A percentile compares a stretch with the other conserved stretches of the same genome.
phyloP scores from a whole-genome alignment of 2,329 filamentous ascomycete genomes.

The Podosphaera xanthii region DNA sequence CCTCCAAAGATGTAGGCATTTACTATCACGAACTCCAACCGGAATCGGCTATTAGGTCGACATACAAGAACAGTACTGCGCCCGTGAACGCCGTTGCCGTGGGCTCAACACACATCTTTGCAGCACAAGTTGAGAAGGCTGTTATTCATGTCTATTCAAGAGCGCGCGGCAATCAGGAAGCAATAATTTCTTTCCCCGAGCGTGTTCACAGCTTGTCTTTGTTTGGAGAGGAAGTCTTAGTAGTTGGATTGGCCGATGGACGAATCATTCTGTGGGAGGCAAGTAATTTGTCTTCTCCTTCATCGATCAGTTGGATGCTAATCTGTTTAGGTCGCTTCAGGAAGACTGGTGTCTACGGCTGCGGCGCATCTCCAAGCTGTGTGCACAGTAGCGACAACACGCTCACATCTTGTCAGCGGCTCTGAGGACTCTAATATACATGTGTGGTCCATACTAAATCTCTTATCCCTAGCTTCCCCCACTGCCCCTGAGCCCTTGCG shows the following conservation, averaged over 20 bases:
- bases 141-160: slow-evolving; percentile 83
- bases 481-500: slow-evolving; percentile 45
- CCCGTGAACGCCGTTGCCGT: slow-evolving; percentile 57
- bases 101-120: slow-evolving; percentile 65
- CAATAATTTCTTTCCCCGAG: slow-evolving; percentile 70
- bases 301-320: slow-evolving; percentile 3
- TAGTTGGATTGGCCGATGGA: slow-evolving; percentile 66
- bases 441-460: slow-evolving; percentile 63
- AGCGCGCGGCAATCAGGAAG: slow-evolving; percentile 66
- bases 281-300: slow-evolving; percentile 10
- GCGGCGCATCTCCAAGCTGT: slow-evolving; percentile 63
- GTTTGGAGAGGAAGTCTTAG: slow-evolving; percentile 43
- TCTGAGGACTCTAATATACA: slow-evolving; percentile 77
- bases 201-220: slow-evolving; percentile 58
- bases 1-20: slow-evolving; percentile 63
- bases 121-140: slow-evolving; percentile 76
- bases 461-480: slow-evolving; percentile 37
- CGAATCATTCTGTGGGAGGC: slow-evolving; percentile 88
- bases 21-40: slow-evolving; percentile 69
- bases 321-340: slow-evolving; percentile 39
- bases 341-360: slow-evolving; percentile 51
- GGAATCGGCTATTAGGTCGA: slow-evolving; percentile 45
- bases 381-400: slow-evolving; percentile 49
- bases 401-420: slow-evolving; percentile 51
- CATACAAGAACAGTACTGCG: slow-evolving; percentile 85